phyloP scores from a whole-genome alignment of 371 early-diverging fungal species.

The Mycotypha africana region DNA sequence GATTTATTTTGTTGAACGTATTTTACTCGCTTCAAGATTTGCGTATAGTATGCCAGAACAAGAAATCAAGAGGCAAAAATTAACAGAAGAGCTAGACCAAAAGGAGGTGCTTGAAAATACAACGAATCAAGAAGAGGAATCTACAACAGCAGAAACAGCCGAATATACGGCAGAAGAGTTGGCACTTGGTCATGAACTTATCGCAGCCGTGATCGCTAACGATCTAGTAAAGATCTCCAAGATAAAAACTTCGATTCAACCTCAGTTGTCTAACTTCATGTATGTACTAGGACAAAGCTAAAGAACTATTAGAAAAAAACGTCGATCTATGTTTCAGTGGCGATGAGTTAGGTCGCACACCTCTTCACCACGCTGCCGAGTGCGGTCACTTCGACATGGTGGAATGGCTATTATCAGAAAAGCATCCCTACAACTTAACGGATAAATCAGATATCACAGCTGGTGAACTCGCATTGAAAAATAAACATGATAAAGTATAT shows the following conservation, averaged over 20 bases:
- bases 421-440: slow-evolving; percentile 50
- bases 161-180: slow-evolving; percentile 35
- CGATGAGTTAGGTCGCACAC: slow-evolving; percentile 37
- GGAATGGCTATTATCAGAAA: slow-evolving; percentile 46
- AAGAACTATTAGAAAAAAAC: slow-evolving; percentile 21
- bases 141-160: background rate
- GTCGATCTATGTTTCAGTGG: slow-evolving; percentile 44
- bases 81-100: slow-evolving; percentile 1
- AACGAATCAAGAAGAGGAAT: slow-evolving; percentile 10
- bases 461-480: slow-evolving; percentile 49
- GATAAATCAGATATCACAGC: slow-evolving; percentile 40
- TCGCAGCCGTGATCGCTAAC: slow-evolving; percentile 31
- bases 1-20: too few relatives aligned
- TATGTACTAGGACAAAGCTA: slow-evolving; percentile 30
- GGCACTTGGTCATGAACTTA: slow-evolving; percentile 24
- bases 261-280: background rate
- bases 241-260: too few relatives aligned
- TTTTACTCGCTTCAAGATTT: too few relatives aligned
- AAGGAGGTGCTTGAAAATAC: background rate
- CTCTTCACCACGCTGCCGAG: slow-evolving; percentile 45
- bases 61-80: slow-evolving; percentile 20
- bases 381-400: slow-evolving; percentile 49
- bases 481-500: slow-evolving; percentile 40
- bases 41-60: slow-evolving; percentile 9
- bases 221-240: slow-evolving; percentile 26